Evolutionary conservation across 257 asterid species (phyloP), one percentile per base, ranked within the genome.

Genomic region (Cruciata laevipes): DNA sequence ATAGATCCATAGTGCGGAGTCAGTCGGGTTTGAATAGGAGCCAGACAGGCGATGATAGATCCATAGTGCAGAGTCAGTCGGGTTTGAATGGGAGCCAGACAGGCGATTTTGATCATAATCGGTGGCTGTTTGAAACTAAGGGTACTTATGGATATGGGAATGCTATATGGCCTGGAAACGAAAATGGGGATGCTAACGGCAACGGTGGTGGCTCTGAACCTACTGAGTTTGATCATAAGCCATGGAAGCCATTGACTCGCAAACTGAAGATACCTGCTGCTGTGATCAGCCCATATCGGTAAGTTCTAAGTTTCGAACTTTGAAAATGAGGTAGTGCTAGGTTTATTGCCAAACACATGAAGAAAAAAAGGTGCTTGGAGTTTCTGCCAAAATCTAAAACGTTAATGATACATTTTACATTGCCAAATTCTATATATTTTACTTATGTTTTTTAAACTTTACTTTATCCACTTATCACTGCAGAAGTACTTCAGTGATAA

Each of bases 131-230:
- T 38, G 97, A 90, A 78, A 83, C 97, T 0, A 90, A 90, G 67
- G 97, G 97, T 55, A 90, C 97, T 0, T 90, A 90, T 56, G 97
- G 97, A 49, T 90, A 87, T 76, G 97, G 97, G n/a, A 90, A 90
- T 82, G 97, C 97, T 20, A 80, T 87, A 69, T 90, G 97, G 97
- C 96, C 97, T 7, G 91, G 83, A 13, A 71, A 77, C 42, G 77
- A 73, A 12, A 85, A 82, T 40, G 94, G 77, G 27, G 80, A 75
- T 63, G 65, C 27, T 61, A 69, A 68, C 64, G 70, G 64, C 0
- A 65, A 65, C 8, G 67, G 74, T 31, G 82, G 81, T 31, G 82
- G 71, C 49, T 73, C 76, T 1, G 91, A 90, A 78, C 85, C 85
- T 49, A 65, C 79, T 30, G 97, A 87, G 68, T 85, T 89, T 72